Base-by-base conservation (phyloP, 352 stramenopile species). In the Globisporangium ultimum region DNA sequence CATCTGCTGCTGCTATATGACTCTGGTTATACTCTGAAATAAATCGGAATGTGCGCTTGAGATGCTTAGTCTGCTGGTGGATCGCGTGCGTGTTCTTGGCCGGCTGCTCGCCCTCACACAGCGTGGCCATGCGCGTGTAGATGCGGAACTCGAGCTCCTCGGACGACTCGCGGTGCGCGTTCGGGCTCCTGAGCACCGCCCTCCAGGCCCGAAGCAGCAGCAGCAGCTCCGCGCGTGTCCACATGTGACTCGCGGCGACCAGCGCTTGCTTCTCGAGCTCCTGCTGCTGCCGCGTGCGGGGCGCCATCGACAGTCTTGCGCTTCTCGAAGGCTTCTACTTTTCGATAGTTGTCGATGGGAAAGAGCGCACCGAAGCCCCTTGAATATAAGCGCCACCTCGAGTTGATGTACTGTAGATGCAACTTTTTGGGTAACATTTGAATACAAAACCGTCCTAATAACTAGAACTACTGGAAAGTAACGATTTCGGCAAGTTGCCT, bases 201-300 rank as follows among this genome's bases (percentile, higher is more conserved):
- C 48, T 21, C 55, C 55, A 61, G 13, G 55, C 55, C 8, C 17
- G 45, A 7, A 61, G 55, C 32, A 61, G 55, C 46, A 52, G 40
- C 14, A 54, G 20, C 18, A 54, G 42, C 17, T 61, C 55, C 17
- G 45, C 55, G 20, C 55, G 55, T 14, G 48, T 61, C 55, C 55
- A 61, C 34, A 48, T 45, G 34, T 45, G 46, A 34, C 55, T 61
- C 13, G 40, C 40, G 17, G 40, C 40, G 40, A 15, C 13, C 15
- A 9, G 22, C 40, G 6, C 22, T 1, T 22, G 18, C 49, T 20
- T 22, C 41, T 58, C 38, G 7, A 38, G 48, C 48, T 62, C 40
- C n/a, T 62, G 56, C 6, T 55, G 48, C 28, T 45, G 40, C 40
- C 40, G 40, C 12, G 40, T 45, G 12, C 40, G 40, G 28, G 28